A percentile compares a stretch with the other conserved stretches of the same genome.
Conservation (phyloP, 169 alveolate genomes). For the Cytauxzoon felis region DNA sequence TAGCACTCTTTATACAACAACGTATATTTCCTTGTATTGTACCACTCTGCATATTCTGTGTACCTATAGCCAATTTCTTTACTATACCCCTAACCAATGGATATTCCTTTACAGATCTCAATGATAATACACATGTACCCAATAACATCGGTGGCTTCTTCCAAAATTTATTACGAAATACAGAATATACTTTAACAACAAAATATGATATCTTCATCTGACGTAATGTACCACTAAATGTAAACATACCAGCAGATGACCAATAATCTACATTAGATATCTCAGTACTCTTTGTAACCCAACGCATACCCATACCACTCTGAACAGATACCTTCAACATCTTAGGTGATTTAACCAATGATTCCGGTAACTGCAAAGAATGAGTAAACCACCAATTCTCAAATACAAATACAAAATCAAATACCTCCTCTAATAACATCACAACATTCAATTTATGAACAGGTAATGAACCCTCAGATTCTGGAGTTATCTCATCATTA, state of each 20-base stretch:
- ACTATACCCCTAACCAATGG: slow-evolving; percentile 51
- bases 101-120: slow-evolving; percentile 44
- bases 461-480: slow-evolving; percentile 21
- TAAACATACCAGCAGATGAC: slow-evolving; percentile 72
- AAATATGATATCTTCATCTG: slow-evolving; percentile 70
- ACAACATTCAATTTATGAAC: slow-evolving; percentile 55
- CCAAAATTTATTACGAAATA: slow-evolving; percentile 4
- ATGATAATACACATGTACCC: slow-evolving; percentile 51
- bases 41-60: slow-evolving; percentile 68
- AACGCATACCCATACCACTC: slow-evolving; percentile 52
- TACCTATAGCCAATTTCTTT: slow-evolving; percentile 70
- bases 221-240: slow-evolving; percentile 70
- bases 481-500: slow-evolving; percentile 4
- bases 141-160: slow-evolving; percentile 17
- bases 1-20: slow-evolving; percentile 68
- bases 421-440: slow-evolving; percentile 68
- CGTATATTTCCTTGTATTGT: slow-evolving; percentile 73
- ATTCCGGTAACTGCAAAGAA: slow-evolving; percentile 60
- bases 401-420: slow-evolving; percentile 71
- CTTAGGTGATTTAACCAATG: slow-evolving; percentile 50
- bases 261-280: slow-evolving; percentile 61
- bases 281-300: slow-evolving; percentile 44
- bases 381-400: slow-evolving; percentile 78
- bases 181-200: slow-evolving; percentile 57
- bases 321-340: slow-evolving; percentile 65